Base-by-base conservation (phyloP, 164 flowering plant genomes). In the Platanus orientalis region DNA sequence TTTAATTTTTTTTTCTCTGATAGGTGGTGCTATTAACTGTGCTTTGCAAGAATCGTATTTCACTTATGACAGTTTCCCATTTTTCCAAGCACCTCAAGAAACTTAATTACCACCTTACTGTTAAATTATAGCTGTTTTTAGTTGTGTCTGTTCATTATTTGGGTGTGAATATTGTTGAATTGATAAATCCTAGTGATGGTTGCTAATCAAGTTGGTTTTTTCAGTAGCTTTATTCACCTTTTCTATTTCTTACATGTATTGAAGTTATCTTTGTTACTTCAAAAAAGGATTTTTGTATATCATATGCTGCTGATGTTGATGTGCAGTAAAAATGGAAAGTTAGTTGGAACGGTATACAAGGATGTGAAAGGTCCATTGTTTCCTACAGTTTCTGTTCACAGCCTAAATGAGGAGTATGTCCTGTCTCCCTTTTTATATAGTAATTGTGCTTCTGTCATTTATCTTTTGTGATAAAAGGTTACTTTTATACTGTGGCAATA, bases 351-450 rank as follows among this genome's bases (percentile, higher is more conserved):
- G 13, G 76, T 78, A 1, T 36, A 20, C 70, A 88, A 88, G 83
- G 88, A 88, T 53, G 76, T 85, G 58, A 88, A 85, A 72, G 88
- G 89, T 57, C 84, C 85, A 45, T 65, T 90, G 45, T 92, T 77
- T 79, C 99, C 99, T 36, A 95, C 99, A 2, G 64, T 95, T 80
- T 84, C 97, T 40, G 99, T 95, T 69, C 99, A 95, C 71, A 95
- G 99, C 76, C 97, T 80, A 77, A 82, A 83, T 76, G 99, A 95
- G 68, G 93, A 92, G 99, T 95, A 92, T 63, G 96, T 9, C 25
- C 48, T 47, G 26, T 61, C 20, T 61, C 36, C 49, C n/a, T 55
- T 47, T 45, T n/a, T 51, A 3, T 11, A 36, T 57, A 20, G 1
- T 58, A 40, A 23, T 21, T 34, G 17, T 69, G 44, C 28, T 44